These are phyloP conservation scores for Hygrocybe punicea DNA, from an alignment of 768 basidiomycete genomes.

Conservation along the genomic window DNA sequence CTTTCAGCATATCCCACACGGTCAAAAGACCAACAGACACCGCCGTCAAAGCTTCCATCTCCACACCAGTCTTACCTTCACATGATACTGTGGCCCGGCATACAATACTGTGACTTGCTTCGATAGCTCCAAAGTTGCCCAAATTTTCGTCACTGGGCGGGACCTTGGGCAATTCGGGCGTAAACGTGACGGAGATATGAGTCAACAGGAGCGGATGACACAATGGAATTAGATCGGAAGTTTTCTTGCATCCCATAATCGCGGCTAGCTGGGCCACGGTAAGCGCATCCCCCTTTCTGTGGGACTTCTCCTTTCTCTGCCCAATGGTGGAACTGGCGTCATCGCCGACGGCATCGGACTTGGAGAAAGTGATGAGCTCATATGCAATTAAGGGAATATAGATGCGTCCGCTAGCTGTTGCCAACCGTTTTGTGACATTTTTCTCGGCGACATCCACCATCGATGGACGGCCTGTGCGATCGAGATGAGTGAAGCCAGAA, in stretches of 20 bases:
- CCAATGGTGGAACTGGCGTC: constrained; percentile 19
- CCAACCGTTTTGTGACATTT: constrained; percentile 54
- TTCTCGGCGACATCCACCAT: constrained; percentile 86
- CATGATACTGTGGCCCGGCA: constrained; percentile 70
- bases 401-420: constrained; percentile 75
- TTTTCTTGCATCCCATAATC: constrained; percentile 85
- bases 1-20: constrained; percentile 93
- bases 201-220: constrained; percentile 82
- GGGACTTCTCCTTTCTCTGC: constrained; percentile 47
- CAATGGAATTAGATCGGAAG: constrained; percentile 77
- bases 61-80: constrained; percentile 80
- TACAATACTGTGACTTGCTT: constrained; percentile 46
- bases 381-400: constrained; percentile 64
- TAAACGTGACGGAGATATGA: constrained; percentile 62
- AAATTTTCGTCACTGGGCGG: constrained; percentile 4
- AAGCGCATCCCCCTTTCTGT: constrained; percentile 65
- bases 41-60: constrained; percentile 91
- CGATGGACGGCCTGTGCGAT: constrained; percentile 60
- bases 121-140: background rate
- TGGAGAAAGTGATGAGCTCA: constrained; percentile 50
- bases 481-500: constrained; percentile 64
- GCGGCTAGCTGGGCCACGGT: constrained; percentile 80
- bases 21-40: constrained; percentile 76
- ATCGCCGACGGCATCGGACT: constrained; percentile 7
- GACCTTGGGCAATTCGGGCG: constrained; percentile 37